A percentile compares a stretch with the other conserved stretches of the same genome.
Conservation (phyloP, 1,284 basidiomycete species). For the Apiotrichum sp. region DNA sequence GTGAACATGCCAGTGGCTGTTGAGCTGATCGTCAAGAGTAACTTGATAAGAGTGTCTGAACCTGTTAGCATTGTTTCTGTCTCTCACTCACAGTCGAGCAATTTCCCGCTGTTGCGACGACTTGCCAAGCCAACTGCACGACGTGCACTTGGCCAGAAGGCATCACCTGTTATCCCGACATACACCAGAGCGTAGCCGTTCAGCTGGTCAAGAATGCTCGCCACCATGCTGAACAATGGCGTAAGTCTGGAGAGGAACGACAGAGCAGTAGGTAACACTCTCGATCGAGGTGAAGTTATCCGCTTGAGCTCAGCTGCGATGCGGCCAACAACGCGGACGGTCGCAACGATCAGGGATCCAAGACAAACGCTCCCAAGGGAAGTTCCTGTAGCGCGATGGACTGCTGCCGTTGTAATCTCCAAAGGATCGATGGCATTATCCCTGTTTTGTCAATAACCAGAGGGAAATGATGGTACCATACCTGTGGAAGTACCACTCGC, state of each 20-base stretch:
- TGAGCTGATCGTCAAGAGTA: slow-evolving; percentile 59
- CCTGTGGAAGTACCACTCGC: slow-evolving; percentile 87
- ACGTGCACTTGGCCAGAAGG: slow-evolving; percentile 71
- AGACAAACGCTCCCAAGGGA: slow-evolving; percentile 73
- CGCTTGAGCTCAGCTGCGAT: slow-evolving; percentile 35
- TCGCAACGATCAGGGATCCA: slow-evolving; percentile 67
- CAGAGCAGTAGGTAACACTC: slow-evolving; percentile 41
- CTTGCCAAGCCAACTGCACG: slow-evolving; percentile 53
- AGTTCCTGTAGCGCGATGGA: slow-evolving; percentile 70
- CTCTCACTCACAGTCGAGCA: slow-evolving; percentile 42
- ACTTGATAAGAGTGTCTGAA: slow-evolving; percentile 59
- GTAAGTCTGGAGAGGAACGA: slow-evolving; percentile 47
- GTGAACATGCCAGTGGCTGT: slow-evolving; percentile 71
- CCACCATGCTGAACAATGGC: slow-evolving; percentile 48
- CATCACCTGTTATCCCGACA: slow-evolving; percentile 74
- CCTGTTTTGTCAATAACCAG: slow-evolving; percentile 4
- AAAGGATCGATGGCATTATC: slow-evolving; percentile 52
- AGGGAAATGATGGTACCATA: slow-evolving; percentile 40
- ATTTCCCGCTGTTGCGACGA: slow-evolving; percentile 37
- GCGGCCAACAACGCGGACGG: slow-evolving; percentile 51
- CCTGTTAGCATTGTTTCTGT: slow-evolving; percentile 1
- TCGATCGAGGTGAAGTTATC: slow-evolving; percentile 32
- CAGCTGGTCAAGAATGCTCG: slow-evolving; percentile 63
- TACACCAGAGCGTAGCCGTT: slow-evolving; percentile 79
- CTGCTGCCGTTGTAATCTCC: slow-evolving; percentile 64